phyloP scores from a whole-genome alignment of 164 flowering plant species.

The Umbellularia californica region DNA sequence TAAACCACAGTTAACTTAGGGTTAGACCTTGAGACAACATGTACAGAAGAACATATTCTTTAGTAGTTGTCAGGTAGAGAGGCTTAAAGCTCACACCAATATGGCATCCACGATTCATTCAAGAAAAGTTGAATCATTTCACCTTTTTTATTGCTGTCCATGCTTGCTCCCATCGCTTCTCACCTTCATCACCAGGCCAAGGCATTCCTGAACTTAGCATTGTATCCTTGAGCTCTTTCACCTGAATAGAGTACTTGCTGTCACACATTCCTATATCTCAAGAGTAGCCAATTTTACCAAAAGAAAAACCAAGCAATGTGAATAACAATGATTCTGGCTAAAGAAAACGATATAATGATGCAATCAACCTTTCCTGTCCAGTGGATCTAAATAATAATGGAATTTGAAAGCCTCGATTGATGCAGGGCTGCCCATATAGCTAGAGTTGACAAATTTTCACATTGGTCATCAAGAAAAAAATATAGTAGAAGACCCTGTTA shows the following conservation, averaged over 20 bases:
- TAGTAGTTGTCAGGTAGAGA: neutral
- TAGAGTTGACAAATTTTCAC: neutral
- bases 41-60: neutral
- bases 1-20: too few species aligned
- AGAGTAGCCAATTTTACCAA: neutral
- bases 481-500: neutral
- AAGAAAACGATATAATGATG: neutral
- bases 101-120: neutral
- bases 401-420: too few species aligned
- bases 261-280: slow-evolving; percentile 11
- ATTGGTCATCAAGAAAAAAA: neutral
- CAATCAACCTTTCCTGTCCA: neutral
- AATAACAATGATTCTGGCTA: neutral
- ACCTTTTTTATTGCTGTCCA: slow-evolving; percentile 97
- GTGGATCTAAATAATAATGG: too few species aligned
- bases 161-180: slow-evolving; percentile 85
- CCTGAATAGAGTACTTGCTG: slow-evolving; percentile 35
- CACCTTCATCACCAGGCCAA: slow-evolving; percentile 99
- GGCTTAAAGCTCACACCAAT: neutral
- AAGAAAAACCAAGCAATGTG: neutral
- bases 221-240: slow-evolving; percentile 67
- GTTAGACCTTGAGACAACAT: neutral
- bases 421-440: too few species aligned
- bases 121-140: neutral
- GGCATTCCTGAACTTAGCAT: slow-evolving; percentile 87